Conservation (phyloP, 2,329 filamentous ascomycete species). For the Coleophoma cylindrospora region DNA sequence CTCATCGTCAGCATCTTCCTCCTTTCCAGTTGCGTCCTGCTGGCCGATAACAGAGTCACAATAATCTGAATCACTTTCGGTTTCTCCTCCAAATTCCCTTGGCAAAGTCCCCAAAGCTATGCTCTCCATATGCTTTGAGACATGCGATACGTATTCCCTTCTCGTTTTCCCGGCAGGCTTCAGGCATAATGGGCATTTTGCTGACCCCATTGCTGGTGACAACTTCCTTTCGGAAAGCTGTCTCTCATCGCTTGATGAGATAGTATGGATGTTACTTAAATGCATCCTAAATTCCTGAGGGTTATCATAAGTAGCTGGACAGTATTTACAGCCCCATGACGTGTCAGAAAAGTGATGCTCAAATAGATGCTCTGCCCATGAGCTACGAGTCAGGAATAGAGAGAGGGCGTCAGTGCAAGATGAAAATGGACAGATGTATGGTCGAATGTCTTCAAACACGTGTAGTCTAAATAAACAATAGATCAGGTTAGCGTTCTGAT, state of each 20-base stretch:
- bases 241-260: not conserved
- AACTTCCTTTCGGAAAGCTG: not conserved
- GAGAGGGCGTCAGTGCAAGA: conserved; percentile 2
- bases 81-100: not conserved
- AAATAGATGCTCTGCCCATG: conserved; percentile 7
- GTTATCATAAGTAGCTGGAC: not conserved
- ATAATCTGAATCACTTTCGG: too few relatives aligned
- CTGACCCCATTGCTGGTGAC: not conserved
- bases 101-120: conserved; percentile 5
- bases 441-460: conserved; percentile 6
- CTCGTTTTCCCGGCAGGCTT: conserved; percentile 2
- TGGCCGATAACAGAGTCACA: too few relatives aligned
- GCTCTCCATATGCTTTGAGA: conserved; percentile 8
- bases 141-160: conserved; percentile 5
- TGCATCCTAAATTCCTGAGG: not conserved
- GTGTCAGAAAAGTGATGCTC: not conserved
- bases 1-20: too few relatives aligned
- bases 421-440: conserved; percentile 7
- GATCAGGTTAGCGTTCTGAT: not conserved
- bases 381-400: conserved; percentile 3
- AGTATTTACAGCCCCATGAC: conserved; percentile 1
- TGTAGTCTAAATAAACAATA: conserved; percentile 3
- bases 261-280: not conserved
- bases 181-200: conserved; percentile 5
- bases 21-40: too few relatives aligned